A percentile compares a stretch with the other conserved stretches of the same genome.
Conservation (phyloP, 164 flowering plant species). For the Magnolia changhungtana region DNA sequence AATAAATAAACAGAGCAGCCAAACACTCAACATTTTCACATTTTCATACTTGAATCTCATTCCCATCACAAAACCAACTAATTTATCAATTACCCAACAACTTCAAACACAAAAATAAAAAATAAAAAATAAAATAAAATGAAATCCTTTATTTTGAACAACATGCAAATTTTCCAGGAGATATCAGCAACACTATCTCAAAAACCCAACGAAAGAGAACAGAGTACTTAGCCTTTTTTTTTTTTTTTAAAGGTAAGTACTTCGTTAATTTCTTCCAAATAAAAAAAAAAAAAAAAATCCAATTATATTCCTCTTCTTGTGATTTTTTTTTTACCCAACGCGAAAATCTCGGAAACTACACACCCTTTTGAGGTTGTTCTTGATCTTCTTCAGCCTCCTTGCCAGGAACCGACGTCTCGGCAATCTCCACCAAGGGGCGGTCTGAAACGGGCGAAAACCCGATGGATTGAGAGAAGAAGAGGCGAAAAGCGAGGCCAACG, state of each 20-base stretch:
- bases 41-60: too few relatives aligned
- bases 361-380: conserved; percentile 26
- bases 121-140: background rate
- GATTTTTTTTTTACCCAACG: background rate
- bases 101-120: background rate
- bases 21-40: too few relatives aligned
- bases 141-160: background rate
- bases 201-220: background rate
- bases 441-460: conserved; percentile 20
- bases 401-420: background rate
- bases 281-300: background rate
- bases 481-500: conserved; percentile 58
- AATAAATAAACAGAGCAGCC: background rate
- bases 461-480: conserved; percentile 46
- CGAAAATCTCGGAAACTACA: conserved; percentile 7
- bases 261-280: background rate
- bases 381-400: conserved; percentile 4
- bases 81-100: background rate
- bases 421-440: background rate
- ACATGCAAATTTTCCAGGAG: background rate
- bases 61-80: background rate
- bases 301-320: background rate
- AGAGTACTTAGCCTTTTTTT: background rate
- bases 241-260: background rate
- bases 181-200: background rate